phyloP scores from a whole-genome alignment of 2,329 filamentous ascomycete species.

The Calonectria fujianensis region DNA sequence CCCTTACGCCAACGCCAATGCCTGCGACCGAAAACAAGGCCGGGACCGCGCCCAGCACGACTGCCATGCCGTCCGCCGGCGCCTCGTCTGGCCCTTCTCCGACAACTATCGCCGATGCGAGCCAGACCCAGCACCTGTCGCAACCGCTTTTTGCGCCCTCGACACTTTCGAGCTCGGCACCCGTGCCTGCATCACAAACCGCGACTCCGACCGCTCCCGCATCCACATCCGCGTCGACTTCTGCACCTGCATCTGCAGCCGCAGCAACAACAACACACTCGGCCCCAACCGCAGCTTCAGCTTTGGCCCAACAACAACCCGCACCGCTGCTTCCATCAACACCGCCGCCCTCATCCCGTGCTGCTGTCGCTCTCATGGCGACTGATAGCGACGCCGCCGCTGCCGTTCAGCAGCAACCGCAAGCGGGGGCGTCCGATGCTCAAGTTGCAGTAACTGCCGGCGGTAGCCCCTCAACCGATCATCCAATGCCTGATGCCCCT shows the following conservation, averaged over 20 bases:
- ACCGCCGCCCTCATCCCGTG: conserved; percentile 44
- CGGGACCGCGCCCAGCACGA: conserved; percentile 36
- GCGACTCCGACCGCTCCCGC: conserved; percentile 45
- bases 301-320: conserved; percentile 27
- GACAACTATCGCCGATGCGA: conserved; percentile 40
- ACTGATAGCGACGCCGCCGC: conserved; percentile 40
- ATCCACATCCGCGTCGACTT: conserved; percentile 39
- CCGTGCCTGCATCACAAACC: conserved; percentile 39
- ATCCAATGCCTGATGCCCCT: conserved; percentile 51
- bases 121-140: conserved; percentile 14
- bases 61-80: conserved; percentile 41
- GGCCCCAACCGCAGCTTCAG: conserved; percentile 33
- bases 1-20: conserved; percentile 46
- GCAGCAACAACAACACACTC: conserved; percentile 36
- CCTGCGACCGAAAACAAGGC: conserved; percentile 41
- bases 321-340: conserved; percentile 49
- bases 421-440: conserved; percentile 44
- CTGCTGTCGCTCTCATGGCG: conserved; percentile 37
- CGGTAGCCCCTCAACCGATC: conserved; percentile 44
- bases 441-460: conserved; percentile 40
- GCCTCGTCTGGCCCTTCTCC: conserved; percentile 36
- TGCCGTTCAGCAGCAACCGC: conserved; percentile 45
- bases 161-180: conserved; percentile 36
- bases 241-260: conserved; percentile 25
- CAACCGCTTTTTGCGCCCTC: conserved; percentile 23